These are phyloP conservation scores for Aspergillus brunneoviolaceus DNA, from an alignment of 2,329 filamentous ascomycete species.

Conservation along the genomic window DNA sequence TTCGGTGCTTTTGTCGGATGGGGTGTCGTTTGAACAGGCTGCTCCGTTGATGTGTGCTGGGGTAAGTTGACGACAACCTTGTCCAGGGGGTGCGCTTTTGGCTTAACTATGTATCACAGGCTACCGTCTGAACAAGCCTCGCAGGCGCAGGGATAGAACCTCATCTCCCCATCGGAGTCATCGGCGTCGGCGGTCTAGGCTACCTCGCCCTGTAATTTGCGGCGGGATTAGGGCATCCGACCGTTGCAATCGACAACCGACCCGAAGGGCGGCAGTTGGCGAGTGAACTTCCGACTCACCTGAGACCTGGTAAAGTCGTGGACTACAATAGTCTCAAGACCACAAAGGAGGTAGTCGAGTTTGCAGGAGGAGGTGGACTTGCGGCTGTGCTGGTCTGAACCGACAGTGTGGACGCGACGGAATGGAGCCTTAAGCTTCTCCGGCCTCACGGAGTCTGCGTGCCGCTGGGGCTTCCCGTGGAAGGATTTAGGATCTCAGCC, in stretches of 20 bases:
- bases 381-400: conserved; percentile 13
- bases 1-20: conserved; percentile 8
- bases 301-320: neutral
- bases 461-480: conserved; percentile 2
- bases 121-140: conserved; percentile 10
- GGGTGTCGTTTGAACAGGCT: conserved; percentile 14
- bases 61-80: neutral
- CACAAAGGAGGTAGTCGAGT: neutral
- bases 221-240: conserved; percentile 7
- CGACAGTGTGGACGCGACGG: conserved; percentile 6
- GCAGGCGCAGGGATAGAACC: neutral
- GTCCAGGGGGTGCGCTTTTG: too few relatives aligned
- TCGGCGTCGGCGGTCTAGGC: conserved; percentile 15
- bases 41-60: conserved; percentile 18
- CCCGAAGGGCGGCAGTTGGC: conserved; percentile 6
- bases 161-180: conserved; percentile 5
- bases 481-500: conserved; percentile 12
- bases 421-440: conserved; percentile 11
- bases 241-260: conserved; percentile 14
- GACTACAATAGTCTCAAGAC: neutral
- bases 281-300: neutral
- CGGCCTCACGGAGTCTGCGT: conserved; percentile 8
- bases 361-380: conserved; percentile 1
- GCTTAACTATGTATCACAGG: neutral
- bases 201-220: conserved; percentile 17